Conservation (phyloP, 768 basidiomycete species). For the Xerocomellus intermedius region DNA sequence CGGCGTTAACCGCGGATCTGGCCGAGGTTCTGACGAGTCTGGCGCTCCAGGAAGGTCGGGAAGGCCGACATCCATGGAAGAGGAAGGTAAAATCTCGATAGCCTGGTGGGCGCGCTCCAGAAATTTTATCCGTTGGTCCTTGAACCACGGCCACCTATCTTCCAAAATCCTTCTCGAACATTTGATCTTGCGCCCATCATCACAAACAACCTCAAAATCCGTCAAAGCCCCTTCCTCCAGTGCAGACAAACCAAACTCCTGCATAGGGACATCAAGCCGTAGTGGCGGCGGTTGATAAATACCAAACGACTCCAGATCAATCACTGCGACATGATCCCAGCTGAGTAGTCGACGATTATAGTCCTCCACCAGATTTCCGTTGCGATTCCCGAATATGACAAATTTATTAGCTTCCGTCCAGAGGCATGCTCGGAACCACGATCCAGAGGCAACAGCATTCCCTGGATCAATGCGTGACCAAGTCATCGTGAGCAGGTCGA, state of each 20-base stretch:
- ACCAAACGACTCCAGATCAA: constrained; percentile 92
- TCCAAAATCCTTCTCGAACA: constrained; percentile 85
- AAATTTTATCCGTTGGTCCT: constrained; percentile 61
- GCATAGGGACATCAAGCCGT: constrained; percentile 66
- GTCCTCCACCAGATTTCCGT: constrained; percentile 87
- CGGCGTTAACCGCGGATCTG: constrained; percentile 80
- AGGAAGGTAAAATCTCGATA: constrained; percentile 57
- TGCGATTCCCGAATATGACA: constrained; percentile 86
- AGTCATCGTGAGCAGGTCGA: constrained; percentile 78
- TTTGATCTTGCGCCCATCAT: constrained; percentile 79
- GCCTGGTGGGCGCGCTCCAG: constrained; percentile 54
- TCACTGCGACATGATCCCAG: constrained; percentile 89
- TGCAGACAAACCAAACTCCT: constrained; percentile 80
- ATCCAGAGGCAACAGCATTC: constrained; percentile 79
- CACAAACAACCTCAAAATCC: constrained; percentile 92
- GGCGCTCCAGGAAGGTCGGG: constrained; percentile 58
- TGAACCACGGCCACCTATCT: constrained; percentile 96
- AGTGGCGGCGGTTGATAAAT: constrained; percentile 86
- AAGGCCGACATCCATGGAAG: constrained; percentile 59
- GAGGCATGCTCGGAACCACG: constrained; percentile 91
- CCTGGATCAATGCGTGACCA: constrained; percentile 92
- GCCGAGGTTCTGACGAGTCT: constrained; percentile 48
- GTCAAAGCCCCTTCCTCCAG: constrained; percentile 79
- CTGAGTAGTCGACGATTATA: constrained; percentile 88
- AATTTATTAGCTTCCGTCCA: constrained; percentile 86